Conservation (phyloP, 2,329 filamentous ascomycete species). For the Hymenoscyphus linearis region DNA sequence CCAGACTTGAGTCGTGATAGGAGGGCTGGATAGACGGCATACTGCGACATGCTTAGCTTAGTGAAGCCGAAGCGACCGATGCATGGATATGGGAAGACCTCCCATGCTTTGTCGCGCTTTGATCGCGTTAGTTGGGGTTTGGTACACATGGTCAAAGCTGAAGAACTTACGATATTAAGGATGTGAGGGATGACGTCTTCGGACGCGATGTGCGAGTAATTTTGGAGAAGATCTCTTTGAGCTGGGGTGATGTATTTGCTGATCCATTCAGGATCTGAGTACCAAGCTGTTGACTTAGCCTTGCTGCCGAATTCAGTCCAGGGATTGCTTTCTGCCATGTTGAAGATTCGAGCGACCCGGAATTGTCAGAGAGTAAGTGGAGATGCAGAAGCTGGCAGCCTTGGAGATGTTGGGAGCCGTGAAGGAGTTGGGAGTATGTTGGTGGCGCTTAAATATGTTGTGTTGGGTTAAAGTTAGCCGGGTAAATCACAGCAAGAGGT, state of each 20-base stretch:
- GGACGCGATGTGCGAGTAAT: slow-evolving; percentile 12
- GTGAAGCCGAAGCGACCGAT: slow-evolving; percentile 23
- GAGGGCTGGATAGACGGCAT: slow-evolving; percentile 13
- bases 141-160: background rate
- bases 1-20: slow-evolving; percentile 14
- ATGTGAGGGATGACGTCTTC: slow-evolving; percentile 13
- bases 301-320: slow-evolving; percentile 5
- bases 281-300: slow-evolving; percentile 14
- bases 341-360: background rate
- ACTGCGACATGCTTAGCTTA: slow-evolving; percentile 11
- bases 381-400: background rate
- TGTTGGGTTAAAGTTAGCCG: too few relatives aligned
- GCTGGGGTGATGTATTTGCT: slow-evolving; percentile 6
- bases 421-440: too few relatives aligned
- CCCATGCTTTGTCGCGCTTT: slow-evolving; percentile 21
- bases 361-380: background rate
- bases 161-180: slow-evolving; percentile 10
- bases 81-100: slow-evolving; percentile 22
- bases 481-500: too few relatives aligned
- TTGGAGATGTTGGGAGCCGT: too few relatives aligned
- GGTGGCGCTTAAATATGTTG: too few relatives aligned
- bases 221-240: slow-evolving; percentile 14
- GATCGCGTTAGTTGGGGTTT: background rate
- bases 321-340: background rate
- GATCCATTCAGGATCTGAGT: slow-evolving; percentile 3